These are phyloP conservation scores for Cercospora nicotianae DNA, from an alignment of 2,329 filamentous ascomycete genomes.

Conservation along the genomic window DNA sequence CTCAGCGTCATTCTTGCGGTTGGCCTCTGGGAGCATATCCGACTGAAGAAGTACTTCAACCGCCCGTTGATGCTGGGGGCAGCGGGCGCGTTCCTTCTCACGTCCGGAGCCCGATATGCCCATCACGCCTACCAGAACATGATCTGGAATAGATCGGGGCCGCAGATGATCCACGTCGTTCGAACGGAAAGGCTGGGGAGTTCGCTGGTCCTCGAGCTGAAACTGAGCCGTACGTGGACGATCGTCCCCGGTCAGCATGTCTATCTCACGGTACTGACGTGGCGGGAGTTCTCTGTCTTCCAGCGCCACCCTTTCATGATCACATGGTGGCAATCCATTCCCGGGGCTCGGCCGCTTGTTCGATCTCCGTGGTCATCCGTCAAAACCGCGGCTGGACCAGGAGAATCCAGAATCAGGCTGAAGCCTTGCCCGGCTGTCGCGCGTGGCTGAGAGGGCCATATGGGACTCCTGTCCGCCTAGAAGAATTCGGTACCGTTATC, in stretches of 20 bases:
- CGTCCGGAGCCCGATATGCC: background rate
- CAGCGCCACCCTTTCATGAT: slow-evolving; percentile 2
- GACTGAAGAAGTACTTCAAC: background rate
- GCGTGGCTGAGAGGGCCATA: background rate
- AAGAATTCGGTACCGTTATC: slow-evolving; percentile 1
- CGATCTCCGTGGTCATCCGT: background rate
- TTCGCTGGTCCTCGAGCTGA: no score
- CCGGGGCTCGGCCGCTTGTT: background rate
- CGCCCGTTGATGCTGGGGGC: background rate
- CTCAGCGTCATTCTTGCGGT: background rate
- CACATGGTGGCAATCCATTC: background rate
- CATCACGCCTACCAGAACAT: background rate
- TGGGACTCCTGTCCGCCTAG: background rate
- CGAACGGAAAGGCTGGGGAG: no score
- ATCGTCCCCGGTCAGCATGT: no score
- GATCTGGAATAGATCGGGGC: background rate
- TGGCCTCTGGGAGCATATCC: background rate
- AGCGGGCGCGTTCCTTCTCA: background rate
- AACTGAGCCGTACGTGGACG: no score
- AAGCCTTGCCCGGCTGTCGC: background rate
- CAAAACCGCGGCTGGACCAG: background rate
- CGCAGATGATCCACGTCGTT: background rate
- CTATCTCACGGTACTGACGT: background rate
- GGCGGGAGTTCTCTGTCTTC: background rate
- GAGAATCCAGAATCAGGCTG: background rate